Conservation (phyloP, 208 protist species). For the Crithidia expoeki region DNA sequence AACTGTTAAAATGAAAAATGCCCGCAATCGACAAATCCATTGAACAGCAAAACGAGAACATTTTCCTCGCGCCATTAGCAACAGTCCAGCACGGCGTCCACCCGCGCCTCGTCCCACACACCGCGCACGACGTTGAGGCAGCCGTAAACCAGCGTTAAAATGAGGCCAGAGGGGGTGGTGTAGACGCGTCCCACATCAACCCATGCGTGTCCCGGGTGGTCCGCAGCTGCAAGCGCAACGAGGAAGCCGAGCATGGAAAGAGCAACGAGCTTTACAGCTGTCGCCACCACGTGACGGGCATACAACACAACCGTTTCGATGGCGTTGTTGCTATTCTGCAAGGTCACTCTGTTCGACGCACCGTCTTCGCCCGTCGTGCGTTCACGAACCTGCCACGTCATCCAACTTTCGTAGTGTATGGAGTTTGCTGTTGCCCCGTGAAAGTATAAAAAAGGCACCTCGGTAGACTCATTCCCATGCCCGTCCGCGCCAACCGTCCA, state of each 20-base stretch:
- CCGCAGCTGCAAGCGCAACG: background rate
- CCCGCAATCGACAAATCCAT: too few relatives aligned
- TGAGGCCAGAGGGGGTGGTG: background rate
- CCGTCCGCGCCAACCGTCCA: background rate
- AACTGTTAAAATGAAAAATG: too few relatives aligned
- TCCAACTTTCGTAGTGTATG: background rate
- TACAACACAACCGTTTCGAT: background rate
- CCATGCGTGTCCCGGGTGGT: background rate
- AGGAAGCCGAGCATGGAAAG: slow-evolving; percentile 12
- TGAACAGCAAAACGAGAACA: too few relatives aligned
- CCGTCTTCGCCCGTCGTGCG: background rate
- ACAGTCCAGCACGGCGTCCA: slow-evolving; percentile 13
- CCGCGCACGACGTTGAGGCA: slow-evolving; percentile 17
- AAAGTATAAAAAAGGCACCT: background rate
- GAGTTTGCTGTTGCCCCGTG: background rate
- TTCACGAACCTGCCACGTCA: background rate
- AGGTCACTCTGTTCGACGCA: background rate
- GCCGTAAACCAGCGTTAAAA: slow-evolving; percentile 1
- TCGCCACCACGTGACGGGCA: slow-evolving; percentile 17
- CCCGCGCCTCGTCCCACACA: slow-evolving; percentile 24
- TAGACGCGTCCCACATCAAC: background rate
- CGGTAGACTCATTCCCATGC: background rate
- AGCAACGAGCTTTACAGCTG: slow-evolving; percentile 10
- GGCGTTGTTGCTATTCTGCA: background rate
- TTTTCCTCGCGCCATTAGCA: background rate